Evolutionary conservation across 192 early-diverging fungal species (phyloP), one percentile per base, ranked within the genome.

Genomic region (Piromyces finnis): DNA sequence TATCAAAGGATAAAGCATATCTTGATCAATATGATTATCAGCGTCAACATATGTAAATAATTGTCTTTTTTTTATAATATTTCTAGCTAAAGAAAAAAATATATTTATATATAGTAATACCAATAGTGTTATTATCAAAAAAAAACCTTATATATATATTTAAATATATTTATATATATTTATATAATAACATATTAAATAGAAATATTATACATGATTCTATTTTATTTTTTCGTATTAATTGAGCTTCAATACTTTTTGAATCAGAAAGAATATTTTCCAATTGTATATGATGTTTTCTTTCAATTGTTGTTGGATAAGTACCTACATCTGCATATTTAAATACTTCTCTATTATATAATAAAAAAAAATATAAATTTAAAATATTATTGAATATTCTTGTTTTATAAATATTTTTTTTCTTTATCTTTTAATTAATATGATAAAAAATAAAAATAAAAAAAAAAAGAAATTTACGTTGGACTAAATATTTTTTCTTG

Each of bases 11-110:
- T 68, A 68, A 11, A 68, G 11, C 51, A 68, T 68, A 68, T 68
- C 51, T n/a, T 68, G 51, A 68, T 68, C 51, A n/a, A 35, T 26
- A 82, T 83, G 84, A 27, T 77, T 79, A 77, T 85, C 83, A 18
- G 77, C 35, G 35, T 82, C 78, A 29, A 82, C 81, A 79, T 85
- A 82, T 28, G 84, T 85, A 77, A 85, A 85, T 16, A 85, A 51
- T 77, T 79, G 81, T 26, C 77, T 36, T 30, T 30, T 81, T 27
- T 29, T 39, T 18, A 68, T 68, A n/a, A 68, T 68, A 68, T 68
- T 68, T 11, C 9, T 68, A n/a, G 51, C 51, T 68, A 68, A 22
- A n/a, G n/a, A n/a, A 51, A 15, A 22, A 22, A 5, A 51, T 51
- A 3, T 22, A 22, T 22, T 51, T 14, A 37, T 14, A 37, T 14